Evolutionary conservation across 2,329 filamentous ascomycete species (phyloP).

Genomic region (Phaeosphaeria sp.): DNA sequence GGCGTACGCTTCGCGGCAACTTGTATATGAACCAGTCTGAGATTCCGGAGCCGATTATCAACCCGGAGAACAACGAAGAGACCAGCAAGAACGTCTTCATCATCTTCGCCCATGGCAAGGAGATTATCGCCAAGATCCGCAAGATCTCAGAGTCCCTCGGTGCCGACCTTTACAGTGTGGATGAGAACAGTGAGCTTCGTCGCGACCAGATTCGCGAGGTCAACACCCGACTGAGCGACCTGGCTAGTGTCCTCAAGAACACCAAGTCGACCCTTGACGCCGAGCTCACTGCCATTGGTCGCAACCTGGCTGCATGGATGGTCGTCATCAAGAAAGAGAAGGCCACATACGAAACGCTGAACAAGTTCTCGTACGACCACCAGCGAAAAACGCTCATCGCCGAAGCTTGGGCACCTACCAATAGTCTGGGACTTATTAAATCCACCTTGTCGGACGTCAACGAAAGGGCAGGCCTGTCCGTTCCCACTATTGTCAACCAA

Average conservation of each 20-base stretch:
- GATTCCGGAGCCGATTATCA: slow-evolving; percentile 90
- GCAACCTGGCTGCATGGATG: slow-evolving; percentile 95
- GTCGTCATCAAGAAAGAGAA: slow-evolving; percentile 98
- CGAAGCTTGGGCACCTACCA: slow-evolving; percentile 96
- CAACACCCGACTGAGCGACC: slow-evolving; percentile 88
- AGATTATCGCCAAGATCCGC: slow-evolving; percentile 97
- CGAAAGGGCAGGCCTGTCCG: slow-evolving; percentile 92
- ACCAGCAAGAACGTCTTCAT: slow-evolving; percentile 98
- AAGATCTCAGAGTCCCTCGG: slow-evolving; percentile 98
- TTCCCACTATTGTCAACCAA: slow-evolving; percentile 98
- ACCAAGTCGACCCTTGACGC: slow-evolving; percentile 93
- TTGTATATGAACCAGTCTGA: slow-evolving; percentile 99
- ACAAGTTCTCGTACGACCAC: slow-evolving; percentile 95
- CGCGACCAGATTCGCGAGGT: slow-evolving; percentile 97
- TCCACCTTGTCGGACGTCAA: slow-evolving; percentile 96
- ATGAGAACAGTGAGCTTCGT: slow-evolving; percentile 94
- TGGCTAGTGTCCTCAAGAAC: slow-evolving; percentile 90
- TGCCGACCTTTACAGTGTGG: slow-evolving; percentile 93
- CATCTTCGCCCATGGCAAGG: slow-evolving; percentile 98
- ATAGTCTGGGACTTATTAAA: slow-evolving; percentile 86
- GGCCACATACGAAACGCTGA: slow-evolving; percentile 93
- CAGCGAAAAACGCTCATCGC: slow-evolving; percentile 95
- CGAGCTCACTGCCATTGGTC: slow-evolving; percentile 91
- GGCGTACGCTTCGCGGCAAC: slow-evolving; percentile 96
- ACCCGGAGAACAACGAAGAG: slow-evolving; percentile 90